Conservation (phyloP, 108 stramenopile genomes). For the Stephanodiscus minutulus region DNA sequence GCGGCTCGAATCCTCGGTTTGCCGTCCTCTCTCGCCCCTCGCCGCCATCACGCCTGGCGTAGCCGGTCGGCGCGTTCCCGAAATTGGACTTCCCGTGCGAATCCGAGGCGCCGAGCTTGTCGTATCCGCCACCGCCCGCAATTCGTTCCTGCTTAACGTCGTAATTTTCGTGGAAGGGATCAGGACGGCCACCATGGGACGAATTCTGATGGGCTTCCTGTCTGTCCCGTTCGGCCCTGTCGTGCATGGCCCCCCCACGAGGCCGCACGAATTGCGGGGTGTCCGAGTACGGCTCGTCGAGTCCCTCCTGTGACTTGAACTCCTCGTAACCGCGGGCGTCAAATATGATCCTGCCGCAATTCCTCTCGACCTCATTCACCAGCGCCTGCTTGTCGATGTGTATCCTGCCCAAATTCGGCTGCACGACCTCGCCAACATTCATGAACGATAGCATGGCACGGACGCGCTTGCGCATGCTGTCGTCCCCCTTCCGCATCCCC, state of each 20-base stretch:
- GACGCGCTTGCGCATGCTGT: conserved; percentile 84
- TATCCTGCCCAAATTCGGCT: conserved; percentile 83
- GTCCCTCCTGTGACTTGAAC: conserved; percentile 43
- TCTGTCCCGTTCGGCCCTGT: conserved; percentile 39
- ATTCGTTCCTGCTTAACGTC: conserved; percentile 10
- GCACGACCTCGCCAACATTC: conserved; percentile 72
- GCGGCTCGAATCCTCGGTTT: conserved; percentile 28
- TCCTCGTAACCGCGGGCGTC: conserved; percentile 74
- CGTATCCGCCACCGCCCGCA: conserved; percentile 16
- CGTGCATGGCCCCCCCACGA: conserved; percentile 62
- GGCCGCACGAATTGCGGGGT: conserved; percentile 73
- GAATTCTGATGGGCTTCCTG: conserved; percentile 22
- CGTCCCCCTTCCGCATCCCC: conserved; percentile 76
- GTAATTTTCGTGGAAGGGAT: conserved; percentile 6
- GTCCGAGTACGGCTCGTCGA: conserved; percentile 58
- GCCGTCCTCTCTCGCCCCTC: conserved; percentile 29
- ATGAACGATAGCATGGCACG: conserved; percentile 85
- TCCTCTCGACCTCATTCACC: conserved; percentile 61
- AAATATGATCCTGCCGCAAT: conserved; percentile 77
- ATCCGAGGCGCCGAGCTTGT: too few relatives aligned
- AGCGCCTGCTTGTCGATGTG: conserved; percentile 75
- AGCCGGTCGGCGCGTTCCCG: neutral
- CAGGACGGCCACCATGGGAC: conserved; percentile 20
- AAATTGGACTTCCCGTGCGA: neutral
- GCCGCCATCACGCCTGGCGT: conserved; percentile 15